Conservation (phyloP, 2,329 filamentous ascomycete species). For the Ambrosiella beaveri region DNA sequence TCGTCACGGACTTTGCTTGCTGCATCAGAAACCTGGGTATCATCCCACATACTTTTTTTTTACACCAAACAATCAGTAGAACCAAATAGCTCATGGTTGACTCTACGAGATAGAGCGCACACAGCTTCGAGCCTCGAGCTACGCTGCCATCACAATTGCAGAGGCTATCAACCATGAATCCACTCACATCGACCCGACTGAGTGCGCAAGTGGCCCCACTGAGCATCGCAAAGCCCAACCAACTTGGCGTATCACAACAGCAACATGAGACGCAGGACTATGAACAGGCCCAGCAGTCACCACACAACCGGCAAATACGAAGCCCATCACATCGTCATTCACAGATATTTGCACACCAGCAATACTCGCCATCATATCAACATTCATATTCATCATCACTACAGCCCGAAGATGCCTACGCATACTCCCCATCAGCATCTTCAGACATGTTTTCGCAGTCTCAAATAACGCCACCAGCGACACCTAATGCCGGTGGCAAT, state of each 20-base stretch:
- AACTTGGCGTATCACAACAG: constrained; percentile 2
- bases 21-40: neutral
- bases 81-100: constrained; percentile 1
- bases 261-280: neutral
- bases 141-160: neutral
- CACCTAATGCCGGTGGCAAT: constrained; percentile 52
- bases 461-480: constrained; percentile 63
- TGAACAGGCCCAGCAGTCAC: neutral
- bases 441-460: constrained; percentile 29
- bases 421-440: constrained; percentile 16
- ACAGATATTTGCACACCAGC: neutral
- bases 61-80: neutral
- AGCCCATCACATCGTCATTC: constrained; percentile 1
- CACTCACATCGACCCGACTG: constrained; percentile 30
- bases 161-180: constrained; percentile 5
- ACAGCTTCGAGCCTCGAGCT: constrained; percentile 9
- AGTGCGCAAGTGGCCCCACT: constrained; percentile 46
- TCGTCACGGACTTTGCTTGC: neutral
- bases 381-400: constrained; percentile 2
- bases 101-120: neutral
- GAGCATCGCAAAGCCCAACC: constrained; percentile 28
- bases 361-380: neutral
- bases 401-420: constrained; percentile 14
- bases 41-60: neutral
- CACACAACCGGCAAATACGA: neutral